Percentiles rank a stretch among this genome's conserved stretches.
phyloP scores from a whole-genome alignment of 345 rosid genomes.

The Brassica cretica region DNA sequence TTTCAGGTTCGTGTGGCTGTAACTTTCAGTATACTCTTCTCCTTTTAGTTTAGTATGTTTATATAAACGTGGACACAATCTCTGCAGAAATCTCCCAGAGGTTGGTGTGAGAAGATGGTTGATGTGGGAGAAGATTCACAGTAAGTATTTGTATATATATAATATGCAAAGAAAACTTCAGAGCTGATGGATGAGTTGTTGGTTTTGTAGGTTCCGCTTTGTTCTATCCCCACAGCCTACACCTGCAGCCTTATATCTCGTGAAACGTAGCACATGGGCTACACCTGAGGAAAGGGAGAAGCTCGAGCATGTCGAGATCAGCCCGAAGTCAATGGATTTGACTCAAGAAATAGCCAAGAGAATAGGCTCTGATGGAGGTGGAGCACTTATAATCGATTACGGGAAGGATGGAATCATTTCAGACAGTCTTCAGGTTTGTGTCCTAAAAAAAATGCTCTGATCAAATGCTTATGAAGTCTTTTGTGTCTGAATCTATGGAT shows the following conservation, averaged over 20 bases:
- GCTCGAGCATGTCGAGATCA: conserved; percentile 73
- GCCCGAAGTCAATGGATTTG: conserved; percentile 85
- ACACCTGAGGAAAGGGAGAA: conserved; percentile 63
- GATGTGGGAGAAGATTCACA: conserved; percentile 73
- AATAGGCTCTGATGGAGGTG: conserved; percentile 83
- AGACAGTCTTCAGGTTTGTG: conserved; percentile 87
- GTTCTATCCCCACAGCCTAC: conserved; percentile 89
- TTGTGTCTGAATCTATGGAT: not conserved
- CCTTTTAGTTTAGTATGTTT: not conserved
- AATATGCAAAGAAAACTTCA: not conserved
- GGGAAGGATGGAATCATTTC: conserved; percentile 75
- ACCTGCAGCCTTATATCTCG: conserved; percentile 78
- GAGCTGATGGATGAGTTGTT: conserved; percentile 17
- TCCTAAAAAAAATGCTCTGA: conserved; percentile 10
- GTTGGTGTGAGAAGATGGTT: conserved; percentile 95
- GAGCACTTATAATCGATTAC: conserved; percentile 91
- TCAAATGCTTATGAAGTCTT: not conserved
- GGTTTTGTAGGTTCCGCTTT: conserved; percentile 72
- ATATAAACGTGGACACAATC: conserved; percentile 2
- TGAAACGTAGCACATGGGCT: conserved; percentile 84
- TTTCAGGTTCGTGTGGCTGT: conserved; percentile 67
- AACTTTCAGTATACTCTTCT: not conserved
- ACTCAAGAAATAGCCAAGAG: conserved; percentile 73
- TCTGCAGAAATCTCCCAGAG: conserved; percentile 72
- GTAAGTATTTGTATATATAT: conserved; percentile 37